Base-by-base conservation (phyloP, 169 alveolate genomes). In the Theileria luwenshuni region DNA sequence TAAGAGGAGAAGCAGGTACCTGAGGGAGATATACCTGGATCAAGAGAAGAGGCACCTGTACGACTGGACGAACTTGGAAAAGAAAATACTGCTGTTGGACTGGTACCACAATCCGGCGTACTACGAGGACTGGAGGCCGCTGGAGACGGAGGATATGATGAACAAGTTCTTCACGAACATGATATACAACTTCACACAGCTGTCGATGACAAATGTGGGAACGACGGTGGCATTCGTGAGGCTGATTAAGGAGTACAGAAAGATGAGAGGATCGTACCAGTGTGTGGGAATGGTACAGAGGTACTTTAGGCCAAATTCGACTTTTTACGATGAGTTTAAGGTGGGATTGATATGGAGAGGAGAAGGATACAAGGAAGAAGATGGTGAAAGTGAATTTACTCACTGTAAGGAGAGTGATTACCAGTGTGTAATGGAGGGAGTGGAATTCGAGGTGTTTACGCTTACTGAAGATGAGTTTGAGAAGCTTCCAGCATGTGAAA, bases 361-460 rank as follows among this genome's bases (percentile, higher is more conserved):
- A 5, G 30, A 56, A 19, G 38, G 42, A 38, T 56, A 56, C 38
- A 56, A n/a, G 38, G 23, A 56, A 1, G 30, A 32, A 5, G 15
- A 25, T 8, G 33, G 33, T 5, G 83, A 79, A 41, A 56, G 45
- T 33, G 3, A 63, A 47, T 76, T 56, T 72, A 76, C 49, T 7
- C 35, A 43, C 64, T 62, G 79, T 10, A 65, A 47, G 30, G 17
- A 32, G 15, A 69, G 60, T 30, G 89, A 81, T 47, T 74, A 60
- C 69, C 89, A 81, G 74, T 73, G 84, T 30, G n/a, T 72, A 21
- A 19, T 28, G n/a, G 89, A 81, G 10, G 89, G 89, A 17, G 58
- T 81, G 43, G 52, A 73, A 19, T 68, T 63, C 67, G 68, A 67
- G 30, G 15, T 71, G 17, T 67, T 52, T 58, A 28, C 87, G 27